phyloP scores from a whole-genome alignment of 345 rosid species.

The Melastoma malabathricum region DNA sequence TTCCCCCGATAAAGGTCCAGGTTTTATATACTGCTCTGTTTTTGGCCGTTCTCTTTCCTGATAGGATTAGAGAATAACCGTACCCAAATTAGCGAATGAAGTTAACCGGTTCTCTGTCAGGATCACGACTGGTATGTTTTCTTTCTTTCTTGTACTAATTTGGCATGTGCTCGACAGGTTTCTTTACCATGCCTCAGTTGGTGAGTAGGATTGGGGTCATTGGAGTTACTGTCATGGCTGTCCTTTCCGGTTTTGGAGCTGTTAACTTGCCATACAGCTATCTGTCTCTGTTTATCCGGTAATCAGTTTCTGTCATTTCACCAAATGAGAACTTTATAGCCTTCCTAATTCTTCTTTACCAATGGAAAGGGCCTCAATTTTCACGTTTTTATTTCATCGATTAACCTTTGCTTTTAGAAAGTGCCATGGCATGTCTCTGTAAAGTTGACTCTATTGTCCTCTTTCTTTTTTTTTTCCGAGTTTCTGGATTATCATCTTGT shows the following conservation, averaged over 20 bases:
- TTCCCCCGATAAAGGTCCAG: slow-evolving; percentile 70
- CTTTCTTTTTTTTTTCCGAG: too few relatives aligned
- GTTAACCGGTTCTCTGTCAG: neutral
- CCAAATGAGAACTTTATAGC: too few relatives aligned
- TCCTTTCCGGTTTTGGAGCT: slow-evolving; percentile 95
- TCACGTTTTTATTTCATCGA: too few relatives aligned
- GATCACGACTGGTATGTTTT: neutral
- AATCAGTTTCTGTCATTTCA: slow-evolving; percentile 1
- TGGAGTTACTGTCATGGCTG: slow-evolving; percentile 97
- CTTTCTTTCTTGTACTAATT: slow-evolving; percentile 8
- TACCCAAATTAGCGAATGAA: neutral
- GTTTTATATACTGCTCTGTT: slow-evolving; percentile 1
- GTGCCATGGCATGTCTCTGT: too few relatives aligned
- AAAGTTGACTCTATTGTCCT: too few relatives aligned
- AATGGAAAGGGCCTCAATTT: too few relatives aligned
- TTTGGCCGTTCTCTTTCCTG: neutral
- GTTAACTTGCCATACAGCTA: slow-evolving; percentile 96
- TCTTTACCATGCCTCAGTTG: slow-evolving; percentile 87
- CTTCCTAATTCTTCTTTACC: neutral
- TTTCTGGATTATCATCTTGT: too few relatives aligned
- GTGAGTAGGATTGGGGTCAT: slow-evolving; percentile 96
- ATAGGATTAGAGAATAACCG: neutral
- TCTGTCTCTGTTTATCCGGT: slow-evolving; percentile 95
- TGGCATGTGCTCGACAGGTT: slow-evolving; percentile 31
- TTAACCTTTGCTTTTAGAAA: too few relatives aligned